These are phyloP conservation scores for Alloascoidea hylecoeti DNA, from an alignment of 805 yeast genomes.

Conservation along the genomic window DNA sequence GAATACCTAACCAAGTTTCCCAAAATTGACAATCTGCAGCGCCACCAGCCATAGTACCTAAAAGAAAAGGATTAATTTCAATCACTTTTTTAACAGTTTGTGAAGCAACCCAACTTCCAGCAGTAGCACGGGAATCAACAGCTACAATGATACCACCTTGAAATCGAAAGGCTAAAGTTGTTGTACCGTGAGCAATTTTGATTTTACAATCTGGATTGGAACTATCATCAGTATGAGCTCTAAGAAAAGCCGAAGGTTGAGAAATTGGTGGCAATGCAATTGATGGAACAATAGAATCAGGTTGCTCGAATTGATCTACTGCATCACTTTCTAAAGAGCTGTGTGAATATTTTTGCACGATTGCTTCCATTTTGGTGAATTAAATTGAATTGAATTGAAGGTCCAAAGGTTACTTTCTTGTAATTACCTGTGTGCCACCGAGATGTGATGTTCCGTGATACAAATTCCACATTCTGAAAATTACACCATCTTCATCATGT, in stretches of 20 bases:
- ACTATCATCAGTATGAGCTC: constrained; percentile 97
- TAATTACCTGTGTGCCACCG: too few species aligned
- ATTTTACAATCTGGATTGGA: constrained; percentile 87
- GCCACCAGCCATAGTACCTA: constrained; percentile 99
- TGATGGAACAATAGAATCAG: constrained; percentile 28
- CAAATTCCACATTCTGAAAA: too few species aligned
- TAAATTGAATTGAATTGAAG: constrained; percentile 1
- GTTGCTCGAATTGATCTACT: constrained; percentile 3
- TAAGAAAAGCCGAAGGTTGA: constrained; percentile 78
- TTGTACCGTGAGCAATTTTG: constrained; percentile 98
- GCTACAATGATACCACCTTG: constrained; percentile 94
- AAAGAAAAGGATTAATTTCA: constrained; percentile 84
- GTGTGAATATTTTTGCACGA: constrained; percentile 9
- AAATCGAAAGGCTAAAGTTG: constrained; percentile 92
- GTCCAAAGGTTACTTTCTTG: too few species aligned
- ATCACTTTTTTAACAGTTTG: constrained; percentile 96
- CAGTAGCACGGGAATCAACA: constrained; percentile 96
- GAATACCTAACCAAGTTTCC: constrained; percentile 98
- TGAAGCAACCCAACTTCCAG: constrained; percentile 96
- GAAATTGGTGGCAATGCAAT: constrained; percentile 72
- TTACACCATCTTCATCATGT: too few species aligned
- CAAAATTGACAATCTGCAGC: constrained; percentile 99
- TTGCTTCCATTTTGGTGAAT: constrained; percentile 4
- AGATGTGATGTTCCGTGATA: too few species aligned
- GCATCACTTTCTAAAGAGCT: too few species aligned